A percentile compares a stretch with the other conserved stretches of the same genome.
These are phyloP conservation scores for Sordaria brevicollis DNA, from an alignment of 495 filamentous ascomycete species.

Conservation along the genomic window DNA sequence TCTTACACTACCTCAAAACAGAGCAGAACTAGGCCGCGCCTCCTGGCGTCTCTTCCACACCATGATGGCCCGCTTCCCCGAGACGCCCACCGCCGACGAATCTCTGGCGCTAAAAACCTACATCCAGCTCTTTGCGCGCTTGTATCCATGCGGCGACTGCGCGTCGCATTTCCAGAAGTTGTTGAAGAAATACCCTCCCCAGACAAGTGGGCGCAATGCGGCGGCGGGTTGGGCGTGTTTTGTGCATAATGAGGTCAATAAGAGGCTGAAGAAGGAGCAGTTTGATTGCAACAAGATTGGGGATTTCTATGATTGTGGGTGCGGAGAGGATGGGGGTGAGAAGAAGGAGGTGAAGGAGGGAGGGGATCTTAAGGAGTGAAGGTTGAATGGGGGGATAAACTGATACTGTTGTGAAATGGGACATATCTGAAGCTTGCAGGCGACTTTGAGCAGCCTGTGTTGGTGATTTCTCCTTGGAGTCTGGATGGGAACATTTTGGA, in stretches of 20 bases:
- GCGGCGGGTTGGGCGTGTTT: slow-evolving; percentile 90
- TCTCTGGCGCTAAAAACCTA: slow-evolving; percentile 73
- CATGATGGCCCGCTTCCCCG: slow-evolving; percentile 87
- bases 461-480: background rate
- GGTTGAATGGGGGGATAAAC: slow-evolving; percentile 7
- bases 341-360: slow-evolving; percentile 12
- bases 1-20: slow-evolving; percentile 23
- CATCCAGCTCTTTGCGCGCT: slow-evolving; percentile 78
- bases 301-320: slow-evolving; percentile 93
- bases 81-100: slow-evolving; percentile 73
- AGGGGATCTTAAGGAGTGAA: slow-evolving; percentile 30
- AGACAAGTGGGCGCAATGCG: slow-evolving; percentile 70
- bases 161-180: slow-evolving; percentile 82
- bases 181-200: slow-evolving; percentile 76
- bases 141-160: slow-evolving; percentile 96
- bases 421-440: background rate
- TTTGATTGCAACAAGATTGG: slow-evolving; percentile 89
- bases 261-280: slow-evolving; percentile 63
- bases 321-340: slow-evolving; percentile 59
- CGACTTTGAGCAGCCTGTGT: background rate
- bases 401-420: background rate
- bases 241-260: slow-evolving; percentile 91
- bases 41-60: slow-evolving; percentile 94
- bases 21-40: slow-evolving; percentile 79
- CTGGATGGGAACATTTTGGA: background rate